Conservation (phyloP, 2,329 filamentous ascomycete genomes). For the Aaosphaeria pasadenensis region DNA sequence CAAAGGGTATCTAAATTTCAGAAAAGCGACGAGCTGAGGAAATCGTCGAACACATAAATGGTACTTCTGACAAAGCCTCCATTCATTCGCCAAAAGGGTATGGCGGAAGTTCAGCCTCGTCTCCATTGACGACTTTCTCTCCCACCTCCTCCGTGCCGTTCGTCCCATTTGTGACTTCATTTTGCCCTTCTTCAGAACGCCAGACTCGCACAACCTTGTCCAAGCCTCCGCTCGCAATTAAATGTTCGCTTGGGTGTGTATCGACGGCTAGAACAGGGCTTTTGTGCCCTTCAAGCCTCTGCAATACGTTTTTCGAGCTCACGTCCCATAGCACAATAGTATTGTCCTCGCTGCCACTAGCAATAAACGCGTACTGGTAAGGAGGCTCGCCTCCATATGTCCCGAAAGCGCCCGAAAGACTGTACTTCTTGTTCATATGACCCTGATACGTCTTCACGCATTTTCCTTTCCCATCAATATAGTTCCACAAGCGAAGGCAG, state of each 20-base stretch:
- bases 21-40: neutral
- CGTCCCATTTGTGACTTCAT: neutral
- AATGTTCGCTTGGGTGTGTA: conserved; percentile 52
- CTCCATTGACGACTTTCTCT: neutral
- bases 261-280: conserved; percentile 60
- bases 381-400: conserved; percentile 17
- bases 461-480: conserved; percentile 80
- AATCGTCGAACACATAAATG: neutral
- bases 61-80: neutral
- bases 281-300: conserved; percentile 57
- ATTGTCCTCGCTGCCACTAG: conserved; percentile 84
- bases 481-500: conserved; percentile 91
- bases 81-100: neutral
- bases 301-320: conserved; percentile 75
- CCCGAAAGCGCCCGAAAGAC: conserved; percentile 81
- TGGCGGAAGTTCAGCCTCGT: neutral
- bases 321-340: conserved; percentile 88
- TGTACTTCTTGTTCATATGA: conserved; percentile 79
- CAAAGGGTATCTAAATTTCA: too few relatives aligned
- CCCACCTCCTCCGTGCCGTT: neutral
- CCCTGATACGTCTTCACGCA: conserved; percentile 98
- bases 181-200: conserved; percentile 17
- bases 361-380: conserved; percentile 60
- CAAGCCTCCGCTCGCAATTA: conserved; percentile 61
- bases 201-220: conserved; percentile 63